A percentile compares a stretch with the other conserved stretches of the same genome.
Conservation (phyloP, 768 basidiomycete species). For the Termitomyces titanicus region DNA sequence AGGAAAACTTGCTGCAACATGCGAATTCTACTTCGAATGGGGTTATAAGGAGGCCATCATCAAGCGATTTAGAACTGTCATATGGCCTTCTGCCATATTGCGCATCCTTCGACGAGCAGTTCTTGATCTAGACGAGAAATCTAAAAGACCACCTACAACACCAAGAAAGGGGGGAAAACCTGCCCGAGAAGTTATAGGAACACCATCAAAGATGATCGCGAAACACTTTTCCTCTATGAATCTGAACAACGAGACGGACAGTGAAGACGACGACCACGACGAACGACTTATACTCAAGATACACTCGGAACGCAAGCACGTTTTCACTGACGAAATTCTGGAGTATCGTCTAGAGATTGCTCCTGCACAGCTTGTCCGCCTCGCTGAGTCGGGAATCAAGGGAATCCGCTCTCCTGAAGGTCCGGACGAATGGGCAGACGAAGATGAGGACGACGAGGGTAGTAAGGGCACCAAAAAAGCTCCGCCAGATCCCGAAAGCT, state of each 20-base stretch:
- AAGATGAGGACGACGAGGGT: conserved; percentile 41
- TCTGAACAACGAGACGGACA: conserved; percentile 23
- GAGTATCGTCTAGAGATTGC: conserved; percentile 83
- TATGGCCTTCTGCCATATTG: conserved; percentile 75
- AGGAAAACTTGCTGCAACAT: conserved; percentile 67
- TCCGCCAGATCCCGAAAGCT: conserved; percentile 49
- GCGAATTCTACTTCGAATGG: conserved; percentile 93
- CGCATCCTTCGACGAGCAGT: conserved; percentile 67
- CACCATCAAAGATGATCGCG: conserved; percentile 53
- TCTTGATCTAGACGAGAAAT: conserved; percentile 40
- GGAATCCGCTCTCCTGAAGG: conserved; percentile 51
- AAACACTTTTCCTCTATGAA: conserved; percentile 50
- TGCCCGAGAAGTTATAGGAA: conserved; percentile 30
- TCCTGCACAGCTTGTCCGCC: conserved; percentile 59
- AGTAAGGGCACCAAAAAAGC: conserved; percentile 28
- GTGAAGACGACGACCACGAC: conserved; percentile 31
- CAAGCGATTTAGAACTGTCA: conserved; percentile 77
- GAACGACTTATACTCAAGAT: conserved; percentile 59
- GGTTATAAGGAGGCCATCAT: conserved; percentile 79
- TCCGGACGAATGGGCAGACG: conserved; percentile 49
- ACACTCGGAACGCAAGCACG: conserved; percentile 60
- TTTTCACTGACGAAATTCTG: conserved; percentile 63
- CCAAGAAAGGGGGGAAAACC: conserved; percentile 33
- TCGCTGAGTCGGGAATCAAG: conserved; percentile 63
- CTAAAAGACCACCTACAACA: conserved; percentile 26